Evolutionary conservation across 768 basidiomycete species (phyloP), one percentile per base, ranked within the genome.

Genomic region (Leccinum aurantiacum): DNA sequence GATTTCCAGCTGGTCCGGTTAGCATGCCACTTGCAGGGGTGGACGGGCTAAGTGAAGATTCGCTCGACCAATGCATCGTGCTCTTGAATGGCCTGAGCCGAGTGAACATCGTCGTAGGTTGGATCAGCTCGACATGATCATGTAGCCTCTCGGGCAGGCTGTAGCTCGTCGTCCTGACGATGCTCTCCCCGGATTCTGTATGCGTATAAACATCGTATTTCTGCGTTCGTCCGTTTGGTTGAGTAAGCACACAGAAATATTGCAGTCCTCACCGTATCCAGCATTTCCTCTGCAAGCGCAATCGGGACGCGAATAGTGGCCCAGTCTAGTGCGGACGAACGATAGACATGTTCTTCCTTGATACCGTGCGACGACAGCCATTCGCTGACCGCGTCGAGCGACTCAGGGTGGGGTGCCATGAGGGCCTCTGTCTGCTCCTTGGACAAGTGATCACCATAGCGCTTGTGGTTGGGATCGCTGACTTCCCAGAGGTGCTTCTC

Each of bases 241-340:
- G 11, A 15, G 6, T 51, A 10, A 35, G 11, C 27, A 58, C 8
- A 54, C 10, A 44, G 2, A 13, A 24, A 1, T 2, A 31, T 3
- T 1, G 13, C n/a, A 0, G 24, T 33, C 46, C 82, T 66, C 65
- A 88, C 88, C 50, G 90, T 87, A 66, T 84, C 75, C n/a, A 91
- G 78, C 83, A 91, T 86, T 63, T 82, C 74, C 71, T 91, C 89
- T 0, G 84, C 89, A 25, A 84, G 62, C 35, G 74, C 65, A 49
- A 91, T 78, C 0, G 88, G 82, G 7, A 89, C 74, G 13, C 71
- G 82, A 44, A 89, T 69, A 6, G 78, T 83, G 13, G 90, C 75
- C 89, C 88, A 91, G 62, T 90, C 89, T 52, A 82, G 79, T 0
- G 88, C 87, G 3, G 86, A 79, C 11, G 89, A 88, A 9, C 84